Evolutionary conservation across 2,329 filamentous ascomycete species (phyloP).

Genomic region (Verticillium alfalfae): DNA sequence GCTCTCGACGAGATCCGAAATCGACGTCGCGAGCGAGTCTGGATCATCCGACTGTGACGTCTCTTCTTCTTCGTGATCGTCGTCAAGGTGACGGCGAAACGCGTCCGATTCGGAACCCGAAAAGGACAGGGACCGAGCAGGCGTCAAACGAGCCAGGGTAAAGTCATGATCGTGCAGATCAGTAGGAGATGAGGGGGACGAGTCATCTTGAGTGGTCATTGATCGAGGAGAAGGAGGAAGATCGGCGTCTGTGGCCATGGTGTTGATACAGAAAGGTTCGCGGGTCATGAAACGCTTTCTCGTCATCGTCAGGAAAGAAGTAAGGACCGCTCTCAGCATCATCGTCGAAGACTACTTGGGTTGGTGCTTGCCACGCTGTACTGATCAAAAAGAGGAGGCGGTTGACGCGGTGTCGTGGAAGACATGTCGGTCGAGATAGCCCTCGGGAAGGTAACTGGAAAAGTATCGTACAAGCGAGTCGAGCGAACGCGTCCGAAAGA

Average conservation of each 20-base stretch:
- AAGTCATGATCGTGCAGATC: constrained; percentile 25
- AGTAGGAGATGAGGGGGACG: constrained; percentile 29
- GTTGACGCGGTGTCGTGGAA: constrained; percentile 22
- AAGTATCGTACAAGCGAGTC: constrained; percentile 58
- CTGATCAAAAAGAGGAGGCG: constrained; percentile 27
- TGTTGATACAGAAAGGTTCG: constrained; percentile 13
- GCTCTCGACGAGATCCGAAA: constrained; percentile 39
- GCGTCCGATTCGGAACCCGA: constrained; percentile 43
- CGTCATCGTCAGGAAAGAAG: constrained; percentile 35
- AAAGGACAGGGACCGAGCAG: constrained; percentile 45
- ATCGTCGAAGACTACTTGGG: constrained; percentile 32
- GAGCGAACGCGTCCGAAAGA: constrained; percentile 53
- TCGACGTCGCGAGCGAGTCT: constrained; percentile 36
- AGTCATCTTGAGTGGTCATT: constrained; percentile 42
- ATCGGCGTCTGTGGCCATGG: constrained; percentile 19
- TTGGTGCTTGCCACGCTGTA: constrained; percentile 29
- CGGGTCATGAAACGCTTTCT: constrained; percentile 19
- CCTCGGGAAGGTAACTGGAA: constrained; percentile 50
- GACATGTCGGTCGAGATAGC: constrained; percentile 37
- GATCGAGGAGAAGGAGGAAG: constrained; percentile 43
- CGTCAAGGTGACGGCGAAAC: constrained; percentile 17
- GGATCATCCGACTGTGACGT: constrained; percentile 39
- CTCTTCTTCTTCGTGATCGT: constrained; percentile 31
- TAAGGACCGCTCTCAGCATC: constrained; percentile 20
- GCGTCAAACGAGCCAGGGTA: constrained; percentile 25